Percentiles rank a stretch among this genome's conserved stretches.
phyloP scores from a whole-genome alignment of 1,284 basidiomycete species.

The Pseudozyma sp. region DNA sequence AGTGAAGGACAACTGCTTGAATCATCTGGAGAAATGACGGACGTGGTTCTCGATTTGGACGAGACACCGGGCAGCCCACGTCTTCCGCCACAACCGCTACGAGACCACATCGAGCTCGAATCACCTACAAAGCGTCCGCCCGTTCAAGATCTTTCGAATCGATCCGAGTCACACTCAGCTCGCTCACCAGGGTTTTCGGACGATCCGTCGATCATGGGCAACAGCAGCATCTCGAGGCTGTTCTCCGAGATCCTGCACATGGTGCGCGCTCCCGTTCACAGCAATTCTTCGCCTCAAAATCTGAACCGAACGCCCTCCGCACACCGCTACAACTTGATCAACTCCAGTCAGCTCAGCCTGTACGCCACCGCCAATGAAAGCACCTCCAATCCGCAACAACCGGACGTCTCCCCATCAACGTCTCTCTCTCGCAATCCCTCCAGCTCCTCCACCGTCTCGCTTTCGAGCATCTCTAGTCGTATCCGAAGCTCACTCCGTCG shows the following conservation, averaged over 20 bases:
- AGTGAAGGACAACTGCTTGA: too few relatives aligned
- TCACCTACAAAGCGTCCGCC: conserved; percentile 29
- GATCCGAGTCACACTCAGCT: neutral
- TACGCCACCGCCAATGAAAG: too few relatives aligned
- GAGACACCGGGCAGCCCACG: conserved; percentile 32
- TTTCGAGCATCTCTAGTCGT: conserved; percentile 22
- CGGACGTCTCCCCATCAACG: too few relatives aligned
- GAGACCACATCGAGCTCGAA: conserved; percentile 11
- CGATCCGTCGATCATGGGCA: conserved; percentile 10
- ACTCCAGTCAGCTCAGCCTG: too few relatives aligned
- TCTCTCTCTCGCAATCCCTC: conserved; percentile 16
- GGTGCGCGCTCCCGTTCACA: conserved; percentile 8
- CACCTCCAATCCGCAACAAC: too few relatives aligned
- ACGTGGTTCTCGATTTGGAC: conserved; percentile 26
- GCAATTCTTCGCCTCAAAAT: too few relatives aligned
- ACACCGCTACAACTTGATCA: too few relatives aligned
- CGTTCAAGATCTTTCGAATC: neutral
- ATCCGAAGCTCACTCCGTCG: conserved; percentile 13
- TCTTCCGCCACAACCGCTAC: neutral
- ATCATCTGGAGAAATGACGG: neutral
- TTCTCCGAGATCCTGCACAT: conserved; percentile 42
- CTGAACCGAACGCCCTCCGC: too few relatives aligned
- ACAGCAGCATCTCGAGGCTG: conserved; percentile 19
- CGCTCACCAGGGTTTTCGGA: conserved; percentile 20
- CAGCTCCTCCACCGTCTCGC: conserved; percentile 20